A percentile compares a stretch with the other conserved stretches of the same genome.
Evolutionary conservation across 2,329 filamentous ascomycete genomes (phyloP).

Genomic region (Pseudopyricularia javanii): DNA sequence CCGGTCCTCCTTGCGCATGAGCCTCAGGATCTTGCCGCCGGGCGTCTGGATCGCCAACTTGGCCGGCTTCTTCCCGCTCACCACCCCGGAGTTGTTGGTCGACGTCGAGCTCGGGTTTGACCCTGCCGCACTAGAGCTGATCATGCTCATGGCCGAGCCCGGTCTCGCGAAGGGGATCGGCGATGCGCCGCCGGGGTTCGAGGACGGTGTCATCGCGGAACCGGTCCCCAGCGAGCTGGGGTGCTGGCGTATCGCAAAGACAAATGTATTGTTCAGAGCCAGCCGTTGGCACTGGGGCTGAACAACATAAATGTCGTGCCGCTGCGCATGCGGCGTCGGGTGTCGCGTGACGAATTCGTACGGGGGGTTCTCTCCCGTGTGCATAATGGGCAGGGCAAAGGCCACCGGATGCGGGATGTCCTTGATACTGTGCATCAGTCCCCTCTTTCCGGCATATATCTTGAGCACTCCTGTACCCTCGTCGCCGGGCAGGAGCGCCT

Average conservation of each 20-base stretch:
- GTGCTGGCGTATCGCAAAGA: slow-evolving; percentile 91
- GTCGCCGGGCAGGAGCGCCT: slow-evolving; percentile 81
- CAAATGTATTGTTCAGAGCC: slow-evolving; percentile 92
- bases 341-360: slow-evolving; percentile 91
- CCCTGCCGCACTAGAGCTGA: slow-evolving; percentile 41
- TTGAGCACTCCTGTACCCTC: slow-evolving; percentile 82
- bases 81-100: slow-evolving; percentile 29
- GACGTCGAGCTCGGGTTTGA: slow-evolving; percentile 33
- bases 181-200: slow-evolving; percentile 34
- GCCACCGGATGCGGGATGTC: slow-evolving; percentile 90
- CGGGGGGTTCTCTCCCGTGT: slow-evolving; percentile 82
- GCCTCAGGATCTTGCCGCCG: slow-evolving; percentile 81
- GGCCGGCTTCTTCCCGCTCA: slow-evolving; percentile 66
- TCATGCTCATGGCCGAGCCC: slow-evolving; percentile 52
- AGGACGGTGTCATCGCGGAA: slow-evolving; percentile 29
- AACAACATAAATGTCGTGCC: slow-evolving; percentile 92
- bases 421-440: slow-evolving; percentile 94
- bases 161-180: slow-evolving; percentile 52
- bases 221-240: slow-evolving; percentile 41
- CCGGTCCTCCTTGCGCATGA: slow-evolving; percentile 65
- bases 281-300: slow-evolving; percentile 86
- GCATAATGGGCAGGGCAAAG: slow-evolving; percentile 77
- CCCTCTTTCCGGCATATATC: slow-evolving; percentile 85
- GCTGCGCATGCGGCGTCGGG: slow-evolving; percentile 92
- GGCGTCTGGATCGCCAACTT: slow-evolving; percentile 93